These are phyloP conservation scores for Lachancea mirantina DNA, from an alignment of 805 yeast species.

Conservation along the genomic window DNA sequence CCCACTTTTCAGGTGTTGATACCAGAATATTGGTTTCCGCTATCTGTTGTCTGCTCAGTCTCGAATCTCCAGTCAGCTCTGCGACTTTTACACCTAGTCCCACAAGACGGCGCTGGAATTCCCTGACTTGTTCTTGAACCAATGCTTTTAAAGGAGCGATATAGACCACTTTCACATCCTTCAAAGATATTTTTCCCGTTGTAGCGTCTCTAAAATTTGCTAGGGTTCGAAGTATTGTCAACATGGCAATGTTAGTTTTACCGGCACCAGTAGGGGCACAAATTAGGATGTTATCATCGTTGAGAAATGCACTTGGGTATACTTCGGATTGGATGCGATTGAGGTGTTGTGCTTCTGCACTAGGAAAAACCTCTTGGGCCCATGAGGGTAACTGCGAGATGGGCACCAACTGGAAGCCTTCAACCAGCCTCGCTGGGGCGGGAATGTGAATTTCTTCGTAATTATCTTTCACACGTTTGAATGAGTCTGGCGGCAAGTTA, in stretches of 20 bases:
- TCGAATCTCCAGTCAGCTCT: slow-evolving; percentile 88
- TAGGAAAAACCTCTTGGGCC: slow-evolving; percentile 72
- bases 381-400: slow-evolving; percentile 68
- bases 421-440: slow-evolving; percentile 53
- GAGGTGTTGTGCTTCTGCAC: slow-evolving; percentile 54
- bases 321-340: slow-evolving; percentile 82
- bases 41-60: slow-evolving; percentile 68
- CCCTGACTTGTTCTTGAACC: slow-evolving; percentile 91
- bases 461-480: slow-evolving; percentile 58
- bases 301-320: slow-evolving; percentile 65
- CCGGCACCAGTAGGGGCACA: slow-evolving; percentile 99
- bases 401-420: slow-evolving; percentile 40
- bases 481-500: slow-evolving; percentile 76
- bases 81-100: slow-evolving; percentile 64
- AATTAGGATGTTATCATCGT: slow-evolving; percentile 65
- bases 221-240: slow-evolving; percentile 61
- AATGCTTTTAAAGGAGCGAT: slow-evolving; percentile 92
- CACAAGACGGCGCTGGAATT: slow-evolving; percentile 62
- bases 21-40: slow-evolving; percentile 74
- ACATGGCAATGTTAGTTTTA: slow-evolving; percentile 92
- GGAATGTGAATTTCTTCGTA: slow-evolving; percentile 94
- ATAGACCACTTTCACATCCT: slow-evolving; percentile 70
- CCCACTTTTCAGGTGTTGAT: slow-evolving; percentile 98
- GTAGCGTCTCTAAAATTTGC: slow-evolving; percentile 41
- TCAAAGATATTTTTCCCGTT: slow-evolving; percentile 44